Conservation (phyloP, 176 grass and related monocot species). For the Stipa capillata region DNA sequence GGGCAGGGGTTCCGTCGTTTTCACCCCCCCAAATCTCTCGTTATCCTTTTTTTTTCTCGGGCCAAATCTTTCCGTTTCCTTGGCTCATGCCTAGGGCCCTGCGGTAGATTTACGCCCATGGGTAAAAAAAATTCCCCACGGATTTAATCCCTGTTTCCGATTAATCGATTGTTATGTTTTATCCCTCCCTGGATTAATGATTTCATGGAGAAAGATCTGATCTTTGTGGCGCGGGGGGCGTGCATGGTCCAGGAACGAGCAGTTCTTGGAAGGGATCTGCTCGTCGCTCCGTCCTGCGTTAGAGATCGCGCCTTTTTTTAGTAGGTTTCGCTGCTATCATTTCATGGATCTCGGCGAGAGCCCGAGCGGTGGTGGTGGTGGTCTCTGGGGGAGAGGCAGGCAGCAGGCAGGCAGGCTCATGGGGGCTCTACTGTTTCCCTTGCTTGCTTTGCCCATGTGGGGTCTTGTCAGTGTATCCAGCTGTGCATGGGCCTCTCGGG, state of each 20-base stretch:
- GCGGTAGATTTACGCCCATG: neutral
- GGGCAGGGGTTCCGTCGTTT: constrained; percentile 4
- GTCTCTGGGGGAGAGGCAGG: neutral
- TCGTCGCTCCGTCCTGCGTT: neutral
- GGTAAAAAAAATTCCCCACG: neutral
- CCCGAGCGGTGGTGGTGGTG: constrained; percentile 15
- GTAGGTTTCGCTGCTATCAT: constrained; percentile 19
- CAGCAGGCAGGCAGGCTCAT: neutral
- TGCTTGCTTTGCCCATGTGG: constrained; percentile 14
- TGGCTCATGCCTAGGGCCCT: neutral
- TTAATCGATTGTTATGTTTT: neutral
- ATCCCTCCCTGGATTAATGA: neutral
- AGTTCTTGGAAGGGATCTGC: constrained; percentile 16
- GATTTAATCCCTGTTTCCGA: neutral
- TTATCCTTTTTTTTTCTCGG: constrained; percentile 12
- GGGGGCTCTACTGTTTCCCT: constrained; percentile 16
- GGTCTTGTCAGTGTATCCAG: constrained; percentile 9
- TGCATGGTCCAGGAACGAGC: constrained; percentile 17
- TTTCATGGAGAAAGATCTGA: constrained; percentile 24
- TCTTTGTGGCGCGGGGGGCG: neutral
- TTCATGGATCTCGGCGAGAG: constrained; percentile 34
- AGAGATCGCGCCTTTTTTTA: neutral
- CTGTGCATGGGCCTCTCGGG: constrained; percentile 13
- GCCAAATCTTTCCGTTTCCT: constrained; percentile 28
- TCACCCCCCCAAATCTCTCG: neutral